Evolutionary conservation across 1,284 basidiomycete species (phyloP).

Genomic region (Amylostereum chailletii): DNA sequence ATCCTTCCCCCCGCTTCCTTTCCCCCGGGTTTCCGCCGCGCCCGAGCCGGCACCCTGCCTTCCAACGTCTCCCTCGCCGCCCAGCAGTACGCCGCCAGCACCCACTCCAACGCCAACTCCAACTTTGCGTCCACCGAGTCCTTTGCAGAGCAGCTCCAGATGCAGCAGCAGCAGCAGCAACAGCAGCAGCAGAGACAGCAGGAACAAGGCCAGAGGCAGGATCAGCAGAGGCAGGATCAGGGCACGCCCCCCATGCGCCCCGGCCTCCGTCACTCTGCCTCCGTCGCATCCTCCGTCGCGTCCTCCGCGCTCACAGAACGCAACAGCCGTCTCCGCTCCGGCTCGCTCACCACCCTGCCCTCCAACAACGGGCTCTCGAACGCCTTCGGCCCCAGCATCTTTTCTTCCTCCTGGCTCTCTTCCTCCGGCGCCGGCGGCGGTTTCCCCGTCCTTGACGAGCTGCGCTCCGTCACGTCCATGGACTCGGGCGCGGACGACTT

Average conservation of each 20-base stretch:
- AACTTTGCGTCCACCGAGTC: constrained; percentile 51
- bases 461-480: constrained; percentile 69
- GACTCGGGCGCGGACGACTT: constrained; percentile 80
- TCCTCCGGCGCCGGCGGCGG: constrained; percentile 44
- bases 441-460: constrained; percentile 64
- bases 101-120: constrained; percentile 37
- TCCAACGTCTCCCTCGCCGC: constrained; percentile 83
- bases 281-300: constrained; percentile 54
- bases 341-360: constrained; percentile 73
- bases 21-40: constrained; percentile 74
- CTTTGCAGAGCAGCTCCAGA: constrained; percentile 49
- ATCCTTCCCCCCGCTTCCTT: constrained; percentile 60
- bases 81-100: constrained; percentile 69
- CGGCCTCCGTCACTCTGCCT: constrained; percentile 67
- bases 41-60: constrained; percentile 82
- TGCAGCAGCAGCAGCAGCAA: constrained; percentile 24
- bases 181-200: no score
- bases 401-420: constrained; percentile 81
- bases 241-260: constrained; percentile 41
- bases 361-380: constrained; percentile 67
- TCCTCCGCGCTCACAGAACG: constrained; percentile 53
- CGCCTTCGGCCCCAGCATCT: constrained; percentile 81
- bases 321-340: constrained; percentile 80
- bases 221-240: no score
- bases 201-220: no score